These are phyloP conservation scores for Heterobasidion irregulare DNA, from an alignment of 1,284 basidiomycete species.

Conservation along the genomic window DNA sequence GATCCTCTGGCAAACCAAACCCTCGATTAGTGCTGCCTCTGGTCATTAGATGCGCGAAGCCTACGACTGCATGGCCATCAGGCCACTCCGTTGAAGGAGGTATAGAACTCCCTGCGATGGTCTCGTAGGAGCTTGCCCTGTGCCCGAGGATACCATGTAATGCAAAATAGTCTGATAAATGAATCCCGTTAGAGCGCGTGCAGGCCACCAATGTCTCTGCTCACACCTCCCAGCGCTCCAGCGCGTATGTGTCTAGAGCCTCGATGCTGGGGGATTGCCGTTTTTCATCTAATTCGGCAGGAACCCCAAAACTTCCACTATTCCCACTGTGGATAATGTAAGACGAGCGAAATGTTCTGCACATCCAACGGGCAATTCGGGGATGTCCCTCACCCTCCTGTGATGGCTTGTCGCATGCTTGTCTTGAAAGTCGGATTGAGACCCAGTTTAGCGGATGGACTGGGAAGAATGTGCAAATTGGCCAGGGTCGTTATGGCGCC, in stretches of 20 bases:
- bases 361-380: background rate
- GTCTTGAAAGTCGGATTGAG: constrained; percentile 76
- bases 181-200: background rate
- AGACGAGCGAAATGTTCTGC: background rate
- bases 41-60: constrained; percentile 12
- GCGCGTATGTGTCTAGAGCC: constrained; percentile 76
- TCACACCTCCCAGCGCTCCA: constrained; percentile 88
- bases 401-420: constrained; percentile 81
- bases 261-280: constrained; percentile 47
- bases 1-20: constrained; percentile 28
- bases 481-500: constrained; percentile 59
- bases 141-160: constrained; percentile 96
- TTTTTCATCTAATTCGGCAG: constrained; percentile 60
- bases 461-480: constrained; percentile 70
- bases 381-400: constrained; percentile 67
- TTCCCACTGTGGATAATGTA: constrained; percentile 50
- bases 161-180: constrained; percentile 79
- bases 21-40: too few relatives aligned
- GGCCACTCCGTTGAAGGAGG: constrained; percentile 77
- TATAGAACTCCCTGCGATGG: constrained; percentile 80
- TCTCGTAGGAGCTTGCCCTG: constrained; percentile 53
- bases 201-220: background rate
- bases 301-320: constrained; percentile 88
- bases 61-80: constrained; percentile 70
- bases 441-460: constrained; percentile 49